Base-by-base conservation (phyloP, 2,329 filamentous ascomycete genomes). In the Xylaria sp. region DNA sequence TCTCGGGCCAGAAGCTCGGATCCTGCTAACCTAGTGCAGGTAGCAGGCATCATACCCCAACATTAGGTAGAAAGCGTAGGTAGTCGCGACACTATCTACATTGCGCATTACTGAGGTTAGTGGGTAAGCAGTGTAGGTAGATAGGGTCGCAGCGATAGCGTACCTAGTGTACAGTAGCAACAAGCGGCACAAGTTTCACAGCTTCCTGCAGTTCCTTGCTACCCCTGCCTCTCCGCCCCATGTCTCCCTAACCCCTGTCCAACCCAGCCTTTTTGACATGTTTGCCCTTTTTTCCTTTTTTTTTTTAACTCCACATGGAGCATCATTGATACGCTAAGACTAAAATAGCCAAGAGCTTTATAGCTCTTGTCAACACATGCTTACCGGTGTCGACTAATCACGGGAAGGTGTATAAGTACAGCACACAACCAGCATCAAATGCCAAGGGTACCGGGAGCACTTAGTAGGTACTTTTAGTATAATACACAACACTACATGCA, bases 1-100 rank as follows among this genome's bases (percentile, higher is more conserved):
- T 53, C 27, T 60, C 53, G 51, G 57, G 58, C 62, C 58, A 65
- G 47, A 60, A 60, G 61, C 57, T 65, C 66, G 62, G 66, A 61
- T 50, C 48, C 58, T 62, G 62, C 42, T 65, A 53, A 29, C 27
- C 13, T 32, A 32, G 27, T 9, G 35, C 54, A 59, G 42, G 32
- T 29, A 53, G 55, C 50, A 55, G 50, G 58, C 58, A 66, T 66
- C 51, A 40, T 60, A 68, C 27, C 51, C 60, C 60, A 57, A 47
- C 60, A 29, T 44, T 57, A 54, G 13, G 27, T 53, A 50, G 9
- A 21, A 47, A 44, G 35, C 58, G 2, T 18, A 42, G 18, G 29
- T 32, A 32, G 4, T n/a, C n/a, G n/a, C n/a, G n/a, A n/a, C n/a
- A n/a, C n/a, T n/a, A n/a, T n/a, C n/a, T n/a, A n/a, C n/a, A n/a